Evolutionary conservation across 2,329 filamentous ascomycete species (phyloP), one percentile per base, ranked within the genome.

Genomic region (Stemphylium beticola): DNA sequence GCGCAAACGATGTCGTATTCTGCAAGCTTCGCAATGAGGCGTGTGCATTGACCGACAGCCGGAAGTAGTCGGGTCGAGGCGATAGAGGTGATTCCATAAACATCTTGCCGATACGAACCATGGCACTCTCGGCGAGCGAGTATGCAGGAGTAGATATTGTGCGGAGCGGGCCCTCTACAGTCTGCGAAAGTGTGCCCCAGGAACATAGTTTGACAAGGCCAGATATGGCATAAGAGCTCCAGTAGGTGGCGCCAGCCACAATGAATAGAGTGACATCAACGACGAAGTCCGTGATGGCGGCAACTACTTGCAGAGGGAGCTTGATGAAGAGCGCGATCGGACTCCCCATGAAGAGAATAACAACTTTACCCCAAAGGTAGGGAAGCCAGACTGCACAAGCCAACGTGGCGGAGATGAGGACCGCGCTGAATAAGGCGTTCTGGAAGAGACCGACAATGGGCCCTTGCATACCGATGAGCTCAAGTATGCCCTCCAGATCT

Each of bases 391-490:
- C 86, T 46, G 92, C 93, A 54, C 90, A 80, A 47, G 92, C 88
- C 37, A 99, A 87, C 12, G 93, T 96, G 46, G 93, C 85, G 1
- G 91, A 73, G 8, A 99, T 92, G 24, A 99, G 82, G 40, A 98
- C 88, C 7, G 90, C 89, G 72, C 93, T 96, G 75, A 99, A 99
- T 14, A 97, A 87, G 50, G 91, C 92, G 64, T 99, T 99, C 69
- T 99, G 95, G 63, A 98, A 87, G 5, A 99, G 83, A 2, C 92
- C 92, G 12, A 89, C 88, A 3, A 99, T 82, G 0, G 95, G 95
- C 0, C 95, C 95, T 68, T 96, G 91, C 90, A 99, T 96, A 33
- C 95, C 95, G 55, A 99, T 89, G 14, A 99, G 85, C 74, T 99
- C 95, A 80, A 99, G 87, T 47, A 99, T 91, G 0, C 95, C 95